Conservation (phyloP, 257 asterid species). For the Petrea volubilis region DNA sequence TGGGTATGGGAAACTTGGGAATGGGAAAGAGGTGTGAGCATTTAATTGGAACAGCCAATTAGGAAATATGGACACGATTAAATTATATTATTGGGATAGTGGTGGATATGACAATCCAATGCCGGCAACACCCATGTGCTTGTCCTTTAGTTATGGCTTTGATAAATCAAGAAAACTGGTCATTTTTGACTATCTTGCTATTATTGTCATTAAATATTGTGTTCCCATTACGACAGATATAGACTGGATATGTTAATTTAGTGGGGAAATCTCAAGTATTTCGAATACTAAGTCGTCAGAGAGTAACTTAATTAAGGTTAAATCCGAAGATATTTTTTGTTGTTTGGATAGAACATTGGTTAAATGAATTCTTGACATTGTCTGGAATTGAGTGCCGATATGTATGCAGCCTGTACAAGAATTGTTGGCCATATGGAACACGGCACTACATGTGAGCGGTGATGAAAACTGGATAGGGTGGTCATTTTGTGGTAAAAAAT, state of each 20-base stretch:
- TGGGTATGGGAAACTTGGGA: background rate
- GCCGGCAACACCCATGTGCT: conserved; percentile 55
- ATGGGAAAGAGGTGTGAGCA: conserved; percentile 23
- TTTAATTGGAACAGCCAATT: conserved; percentile 28
- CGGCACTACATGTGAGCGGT: background rate
- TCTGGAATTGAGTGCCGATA: background rate
- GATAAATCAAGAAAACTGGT: background rate
- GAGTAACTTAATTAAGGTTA: background rate
- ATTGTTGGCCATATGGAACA: background rate
- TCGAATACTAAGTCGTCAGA: background rate
- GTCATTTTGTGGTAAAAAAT: background rate
- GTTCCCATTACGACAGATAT: conserved; percentile 7
- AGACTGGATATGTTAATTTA: background rate
- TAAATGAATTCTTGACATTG: too few species aligned
- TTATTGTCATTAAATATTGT: background rate
- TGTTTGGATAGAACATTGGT: background rate
- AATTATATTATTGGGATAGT: background rate
- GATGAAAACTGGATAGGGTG: background rate
- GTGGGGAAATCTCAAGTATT: background rate
- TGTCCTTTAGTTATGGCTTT: conserved; percentile 23
- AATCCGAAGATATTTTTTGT: background rate
- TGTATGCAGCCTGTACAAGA: background rate
- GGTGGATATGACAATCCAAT: conserved; percentile 10
- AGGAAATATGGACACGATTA: conserved; percentile 8
- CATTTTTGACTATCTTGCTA: conserved; percentile 2